Percentiles rank a stretch among this genome's conserved stretches.
Conservation (phyloP, 2,329 filamentous ascomycete genomes). For the Ceratocystis smalleyi region DNA sequence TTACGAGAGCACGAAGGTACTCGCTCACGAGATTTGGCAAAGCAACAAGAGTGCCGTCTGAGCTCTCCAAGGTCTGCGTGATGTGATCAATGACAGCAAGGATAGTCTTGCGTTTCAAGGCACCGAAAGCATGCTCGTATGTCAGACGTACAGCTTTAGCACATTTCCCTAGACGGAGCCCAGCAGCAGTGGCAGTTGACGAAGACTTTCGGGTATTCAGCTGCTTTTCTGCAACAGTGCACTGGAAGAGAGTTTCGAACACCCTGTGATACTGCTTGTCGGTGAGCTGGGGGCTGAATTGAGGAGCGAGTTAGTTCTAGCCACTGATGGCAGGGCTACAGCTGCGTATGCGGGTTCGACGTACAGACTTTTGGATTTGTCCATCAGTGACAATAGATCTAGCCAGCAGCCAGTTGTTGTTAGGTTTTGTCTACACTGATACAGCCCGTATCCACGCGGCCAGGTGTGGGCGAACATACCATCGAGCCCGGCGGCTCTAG, state of each 20-base stretch:
- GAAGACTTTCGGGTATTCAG: constrained; percentile 41
- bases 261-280: constrained; percentile 72
- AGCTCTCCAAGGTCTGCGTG: constrained; percentile 51
- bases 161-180: constrained; percentile 48
- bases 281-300: constrained; percentile 31
- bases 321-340: background rate
- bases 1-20: constrained; percentile 61
- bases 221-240: constrained; percentile 51
- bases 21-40: constrained; percentile 47
- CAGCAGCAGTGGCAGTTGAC: constrained; percentile 34
- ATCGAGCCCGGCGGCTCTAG: constrained; percentile 29
- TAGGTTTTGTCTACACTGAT: background rate
- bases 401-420: constrained; percentile 11
- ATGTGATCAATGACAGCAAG: constrained; percentile 68
- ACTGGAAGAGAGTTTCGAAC: constrained; percentile 65
- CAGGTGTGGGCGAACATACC: constrained; percentile 21
- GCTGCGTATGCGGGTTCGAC: constrained; percentile 10
- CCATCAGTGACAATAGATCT: constrained; percentile 29
- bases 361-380: constrained; percentile 27
- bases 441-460: background rate
- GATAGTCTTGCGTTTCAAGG: constrained; percentile 62
- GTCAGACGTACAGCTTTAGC: constrained; percentile 57
- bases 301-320: background rate
- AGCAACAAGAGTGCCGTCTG: constrained; percentile 47
- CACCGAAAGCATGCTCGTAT: constrained; percentile 51